These are phyloP conservation scores for Cystobasidium ongulense DNA, from an alignment of 768 basidiomycete species.

Conservation along the genomic window DNA sequence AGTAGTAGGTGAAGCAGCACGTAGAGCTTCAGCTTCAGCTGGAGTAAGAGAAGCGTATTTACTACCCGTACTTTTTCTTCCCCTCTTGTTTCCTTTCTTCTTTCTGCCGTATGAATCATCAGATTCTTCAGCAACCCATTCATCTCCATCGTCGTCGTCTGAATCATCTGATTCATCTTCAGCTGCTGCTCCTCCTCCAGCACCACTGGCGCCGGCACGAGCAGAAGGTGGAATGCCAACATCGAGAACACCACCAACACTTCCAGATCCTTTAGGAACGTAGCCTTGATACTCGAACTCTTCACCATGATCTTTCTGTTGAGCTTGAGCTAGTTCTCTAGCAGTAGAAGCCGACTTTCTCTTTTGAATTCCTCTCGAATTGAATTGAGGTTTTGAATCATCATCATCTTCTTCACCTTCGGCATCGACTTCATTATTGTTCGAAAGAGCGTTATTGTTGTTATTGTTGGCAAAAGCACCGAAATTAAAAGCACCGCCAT, in stretches of 20 bases:
- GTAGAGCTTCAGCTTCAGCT: conserved; percentile 10
- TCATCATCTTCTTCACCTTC: background rate
- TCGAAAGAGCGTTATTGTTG: background rate
- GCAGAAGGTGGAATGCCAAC: background rate
- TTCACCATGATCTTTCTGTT: background rate
- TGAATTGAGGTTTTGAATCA: background rate
- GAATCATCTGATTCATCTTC: background rate
- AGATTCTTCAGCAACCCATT: conserved; percentile 22
- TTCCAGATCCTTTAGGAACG: background rate
- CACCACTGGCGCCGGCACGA: background rate
- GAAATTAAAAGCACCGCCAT: background rate
- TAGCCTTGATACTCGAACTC: background rate
- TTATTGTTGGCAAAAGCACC: background rate
- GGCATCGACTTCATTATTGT: background rate
- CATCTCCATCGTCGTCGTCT: conserved; percentile 22
- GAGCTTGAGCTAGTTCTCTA: conserved; percentile 5
- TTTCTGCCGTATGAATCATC: conserved; percentile 24
- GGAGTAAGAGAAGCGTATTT: background rate
- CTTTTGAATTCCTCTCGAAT: background rate
- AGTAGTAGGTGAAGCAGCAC: conserved; percentile 10
- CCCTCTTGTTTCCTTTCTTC: conserved; percentile 1
- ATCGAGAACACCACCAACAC: background rate
- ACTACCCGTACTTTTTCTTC: background rate
- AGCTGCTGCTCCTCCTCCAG: background rate
- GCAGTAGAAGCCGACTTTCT: conserved; percentile 10